Evolutionary conservation across 805 yeast genomes (phyloP), one percentile per base, ranked within the genome.

Genomic region (Ogataea degrootiae): DNA sequence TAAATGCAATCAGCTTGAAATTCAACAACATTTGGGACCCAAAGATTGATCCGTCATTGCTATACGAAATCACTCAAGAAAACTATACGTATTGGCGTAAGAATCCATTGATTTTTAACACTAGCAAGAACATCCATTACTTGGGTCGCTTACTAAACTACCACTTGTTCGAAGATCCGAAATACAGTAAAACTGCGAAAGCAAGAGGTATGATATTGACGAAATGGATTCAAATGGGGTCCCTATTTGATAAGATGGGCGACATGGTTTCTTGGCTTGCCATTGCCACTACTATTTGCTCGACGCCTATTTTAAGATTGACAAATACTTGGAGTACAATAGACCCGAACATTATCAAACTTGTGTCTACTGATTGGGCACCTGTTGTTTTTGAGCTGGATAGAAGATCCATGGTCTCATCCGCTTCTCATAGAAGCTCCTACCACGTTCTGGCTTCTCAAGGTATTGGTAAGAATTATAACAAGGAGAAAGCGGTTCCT

Each of bases 241-340:
- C 85, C 52, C 69, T 73, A 26, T 77, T 92, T 51, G 94, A 88
- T 58, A 79, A 78, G 50, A 70, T 79, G 31, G 98, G 98, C 43
- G 96, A 92, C 62, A 88, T 89, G 91, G 91, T 90, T 0, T 83
- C 94, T 31, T 92, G 97, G 97, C 70, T 89, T 22, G 96, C 96
- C 0, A 81, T 92, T 55, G 88, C 96, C 1, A 82, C 94, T 0
- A 75, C 85, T 1, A 74, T 91, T 2, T 84, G 96, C 58, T 86
- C 96, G 0, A 79, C 85, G 46, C 96, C 97, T 0, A 73, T 92
- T 2, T 69, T 92, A 48, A 76, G 98, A 54, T 70, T 92, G 41
- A 69, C 77, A 26, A 75, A 77, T 45, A 76, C 91, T 1, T 92
- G 98, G 98, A 70, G 82, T 7, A 70, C 72, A 42, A 87, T 90